phyloP scores from a whole-genome alignment of 768 basidiomycete species.

The Boletus tomentosulus region DNA sequence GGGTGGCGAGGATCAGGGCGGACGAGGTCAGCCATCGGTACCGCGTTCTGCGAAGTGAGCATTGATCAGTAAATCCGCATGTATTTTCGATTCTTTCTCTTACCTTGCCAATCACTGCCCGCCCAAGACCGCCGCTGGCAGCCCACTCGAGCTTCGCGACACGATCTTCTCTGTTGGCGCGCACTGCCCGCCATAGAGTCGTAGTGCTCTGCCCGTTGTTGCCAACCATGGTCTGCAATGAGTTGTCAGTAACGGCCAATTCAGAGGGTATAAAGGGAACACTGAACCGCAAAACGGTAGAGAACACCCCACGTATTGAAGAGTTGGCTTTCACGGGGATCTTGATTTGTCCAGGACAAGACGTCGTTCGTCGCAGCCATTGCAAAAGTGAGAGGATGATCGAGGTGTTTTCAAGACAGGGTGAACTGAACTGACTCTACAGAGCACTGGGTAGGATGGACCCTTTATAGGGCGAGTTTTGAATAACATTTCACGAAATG shows the following conservation, averaged over 20 bases:
- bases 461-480: constrained; percentile 54
- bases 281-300: constrained; percentile 72
- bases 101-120: constrained; percentile 83
- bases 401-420: constrained; percentile 30
- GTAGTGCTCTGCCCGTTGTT: constrained; percentile 67
- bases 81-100: constrained; percentile 16
- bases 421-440: constrained; percentile 25
- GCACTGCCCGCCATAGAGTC: constrained; percentile 76
- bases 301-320: constrained; percentile 79
- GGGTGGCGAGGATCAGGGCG: constrained; percentile 59
- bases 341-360: constrained; percentile 84
- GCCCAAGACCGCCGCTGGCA: constrained; percentile 75
- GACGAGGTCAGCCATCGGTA: constrained; percentile 82
- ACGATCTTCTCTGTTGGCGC: constrained; percentile 81
- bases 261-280: constrained; percentile 10
- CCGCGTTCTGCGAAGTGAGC: constrained; percentile 51
- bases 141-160: constrained; percentile 89
- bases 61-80: constrained; percentile 24
- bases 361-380: constrained; percentile 63
- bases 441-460: constrained; percentile 10
- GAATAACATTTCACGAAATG: constrained; percentile 43
- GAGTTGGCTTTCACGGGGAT: constrained; percentile 77
- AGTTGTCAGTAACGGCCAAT: constrained; percentile 24
- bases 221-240: constrained; percentile 55
- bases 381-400: constrained; percentile 34